Conservation (phyloP, 2,329 filamentous ascomycete genomes). For the Cordyceps farinosa region DNA sequence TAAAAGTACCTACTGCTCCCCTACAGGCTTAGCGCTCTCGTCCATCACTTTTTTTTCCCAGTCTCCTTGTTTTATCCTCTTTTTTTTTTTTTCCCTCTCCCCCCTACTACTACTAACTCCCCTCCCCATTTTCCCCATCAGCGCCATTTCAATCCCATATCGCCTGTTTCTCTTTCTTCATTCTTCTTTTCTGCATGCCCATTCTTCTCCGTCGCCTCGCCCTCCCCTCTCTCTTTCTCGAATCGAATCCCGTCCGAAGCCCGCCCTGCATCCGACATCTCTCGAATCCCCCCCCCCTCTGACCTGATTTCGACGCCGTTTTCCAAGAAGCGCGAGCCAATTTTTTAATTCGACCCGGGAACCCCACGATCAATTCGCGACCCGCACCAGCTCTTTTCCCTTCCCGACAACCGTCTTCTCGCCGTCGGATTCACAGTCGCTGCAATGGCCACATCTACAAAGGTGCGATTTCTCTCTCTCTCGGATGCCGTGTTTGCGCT, state of each 20-base stretch:
- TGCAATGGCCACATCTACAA: slow-evolving; percentile 20
- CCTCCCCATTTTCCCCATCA: not conserved
- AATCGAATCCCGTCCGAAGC: not conserved
- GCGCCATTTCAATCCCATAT: slow-evolving; percentile 13
- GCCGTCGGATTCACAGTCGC: slow-evolving; percentile 3
- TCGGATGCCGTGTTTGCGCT: not conserved
- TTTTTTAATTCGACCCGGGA: not conserved
- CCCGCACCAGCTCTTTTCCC: slow-evolving; percentile 14
- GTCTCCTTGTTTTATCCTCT: slow-evolving; percentile 12
- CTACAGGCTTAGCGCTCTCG: not conserved
- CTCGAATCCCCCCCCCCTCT: not conserved
- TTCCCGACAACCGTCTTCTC: not conserved
- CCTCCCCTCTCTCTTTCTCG: not conserved
- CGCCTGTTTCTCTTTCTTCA: not conserved
- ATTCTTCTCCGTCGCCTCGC: not conserved
- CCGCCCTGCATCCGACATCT: not conserved
- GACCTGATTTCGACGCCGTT: not conserved
- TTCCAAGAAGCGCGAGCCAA: slow-evolving; percentile 10
- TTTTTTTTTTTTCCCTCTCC: not conserved
- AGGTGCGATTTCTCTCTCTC: slow-evolving; percentile 8
- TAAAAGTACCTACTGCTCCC: not conserved
- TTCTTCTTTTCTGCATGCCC: not conserved
- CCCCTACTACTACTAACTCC: not conserved
- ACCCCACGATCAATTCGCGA: slow-evolving; percentile 14
- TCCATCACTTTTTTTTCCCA: slow-evolving; percentile 16